phyloP scores from a whole-genome alignment of 2,329 filamentous ascomycete species.

The Pseudocercospora cruenta region DNA sequence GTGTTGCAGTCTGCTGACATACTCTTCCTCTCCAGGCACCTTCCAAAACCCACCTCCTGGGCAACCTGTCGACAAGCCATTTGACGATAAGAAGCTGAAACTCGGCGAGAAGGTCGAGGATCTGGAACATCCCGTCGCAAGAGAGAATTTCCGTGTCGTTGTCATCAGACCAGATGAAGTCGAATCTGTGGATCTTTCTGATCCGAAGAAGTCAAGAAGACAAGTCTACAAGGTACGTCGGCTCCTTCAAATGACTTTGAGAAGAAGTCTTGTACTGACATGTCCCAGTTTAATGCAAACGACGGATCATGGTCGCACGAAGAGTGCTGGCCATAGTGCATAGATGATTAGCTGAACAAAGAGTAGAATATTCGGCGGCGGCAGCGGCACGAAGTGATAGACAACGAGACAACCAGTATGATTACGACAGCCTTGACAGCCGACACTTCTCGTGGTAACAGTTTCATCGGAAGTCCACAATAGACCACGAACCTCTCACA shows the following conservation, averaged over 20 bases:
- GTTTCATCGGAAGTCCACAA: neutral
- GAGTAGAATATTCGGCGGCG: neutral
- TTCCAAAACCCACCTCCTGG: slow-evolving; percentile 61
- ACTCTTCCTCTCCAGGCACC: slow-evolving; percentile 54
- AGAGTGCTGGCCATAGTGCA: slow-evolving; percentile 66
- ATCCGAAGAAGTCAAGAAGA: slow-evolving; percentile 65
- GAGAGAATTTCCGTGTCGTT: slow-evolving; percentile 81
- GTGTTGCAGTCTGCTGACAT: no score
- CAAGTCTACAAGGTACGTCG: slow-evolving; percentile 63
- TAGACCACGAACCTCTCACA: neutral
- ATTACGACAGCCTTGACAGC: neutral
- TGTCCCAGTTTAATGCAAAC: slow-evolving; percentile 49
- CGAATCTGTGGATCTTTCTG: slow-evolving; percentile 72
- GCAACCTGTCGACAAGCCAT: slow-evolving; percentile 50
- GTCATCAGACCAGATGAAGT: slow-evolving; percentile 81
- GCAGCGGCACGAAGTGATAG: neutral
- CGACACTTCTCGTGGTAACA: slow-evolving; percentile 1
- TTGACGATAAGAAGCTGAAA: slow-evolving; percentile 48
- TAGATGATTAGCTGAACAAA: neutral
- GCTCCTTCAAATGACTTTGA: neutral
- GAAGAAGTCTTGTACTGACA: neutral
- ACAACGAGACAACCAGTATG: slow-evolving; percentile 3
- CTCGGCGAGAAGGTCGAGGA: slow-evolving; percentile 69
- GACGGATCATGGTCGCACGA: slow-evolving; percentile 65
- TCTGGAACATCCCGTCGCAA: slow-evolving; percentile 70